phyloP scores from a whole-genome alignment of 345 rosid genomes.

The Pseudoturritis turrita region DNA sequence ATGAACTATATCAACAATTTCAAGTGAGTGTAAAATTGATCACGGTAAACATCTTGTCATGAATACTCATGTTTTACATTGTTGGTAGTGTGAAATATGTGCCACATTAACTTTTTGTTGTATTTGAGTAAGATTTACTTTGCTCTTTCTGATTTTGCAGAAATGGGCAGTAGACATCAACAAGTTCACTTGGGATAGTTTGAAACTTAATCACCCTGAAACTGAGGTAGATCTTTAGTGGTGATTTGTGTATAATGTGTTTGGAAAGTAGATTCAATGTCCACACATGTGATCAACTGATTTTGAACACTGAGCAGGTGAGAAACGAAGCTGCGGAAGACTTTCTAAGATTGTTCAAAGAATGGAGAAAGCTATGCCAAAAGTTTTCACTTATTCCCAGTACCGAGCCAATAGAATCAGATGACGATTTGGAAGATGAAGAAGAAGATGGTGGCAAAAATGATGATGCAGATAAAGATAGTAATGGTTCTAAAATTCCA shows the following conservation, averaged over 20 bases:
- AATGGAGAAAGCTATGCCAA: constrained; percentile 26
- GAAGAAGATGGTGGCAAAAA: not conserved
- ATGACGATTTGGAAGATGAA: not conserved
- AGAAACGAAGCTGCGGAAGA: constrained; percentile 34
- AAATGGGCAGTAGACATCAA: constrained; percentile 46
- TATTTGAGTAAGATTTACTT: not conserved
- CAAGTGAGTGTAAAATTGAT: constrained; percentile 36
- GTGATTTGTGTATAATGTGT: not conserved
- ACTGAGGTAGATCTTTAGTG: constrained; percentile 30
- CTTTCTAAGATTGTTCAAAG: constrained; percentile 16
- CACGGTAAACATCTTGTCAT: not conserved
- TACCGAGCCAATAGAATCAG: not conserved
- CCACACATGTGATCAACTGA: not conserved
- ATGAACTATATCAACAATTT: constrained; percentile 31
- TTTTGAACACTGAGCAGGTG: constrained; percentile 15
- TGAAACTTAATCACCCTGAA: constrained; percentile 38
- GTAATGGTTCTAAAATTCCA: constrained; percentile 2
- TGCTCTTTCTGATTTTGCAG: constrained; percentile 10
- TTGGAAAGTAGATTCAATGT: not conserved
- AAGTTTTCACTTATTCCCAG: constrained; percentile 8
- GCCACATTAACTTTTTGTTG: not conserved
- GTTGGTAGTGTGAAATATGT: not conserved
- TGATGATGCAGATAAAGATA: not conserved
- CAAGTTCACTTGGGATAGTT: constrained; percentile 36
- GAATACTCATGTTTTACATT: not conserved